phyloP scores from a whole-genome alignment of 2,329 filamentous ascomycete genomes.

The Lachnellula subtilissima region DNA sequence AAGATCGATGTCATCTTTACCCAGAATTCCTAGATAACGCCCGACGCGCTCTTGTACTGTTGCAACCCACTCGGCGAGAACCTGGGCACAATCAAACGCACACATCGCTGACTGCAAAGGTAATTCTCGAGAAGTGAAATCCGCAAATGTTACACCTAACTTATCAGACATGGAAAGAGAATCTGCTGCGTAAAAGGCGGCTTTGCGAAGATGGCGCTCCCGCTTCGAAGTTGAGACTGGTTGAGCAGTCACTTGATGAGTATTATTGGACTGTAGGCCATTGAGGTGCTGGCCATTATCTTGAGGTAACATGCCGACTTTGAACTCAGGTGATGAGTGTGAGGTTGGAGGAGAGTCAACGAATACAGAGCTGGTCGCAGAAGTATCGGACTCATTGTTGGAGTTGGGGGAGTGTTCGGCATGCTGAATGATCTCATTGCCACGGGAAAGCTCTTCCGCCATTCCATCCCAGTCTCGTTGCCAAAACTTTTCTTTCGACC shows the following conservation, averaged over 20 bases:
- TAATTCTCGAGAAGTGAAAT: conserved; percentile 77
- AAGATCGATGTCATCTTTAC: conserved; percentile 75
- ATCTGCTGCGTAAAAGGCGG: conserved; percentile 92
- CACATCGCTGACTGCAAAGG: conserved; percentile 89
- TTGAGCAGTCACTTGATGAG: conserved; percentile 24
- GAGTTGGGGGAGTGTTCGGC: conserved; percentile 55
- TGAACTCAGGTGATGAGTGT: conserved; percentile 41
- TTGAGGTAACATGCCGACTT: conserved; percentile 16
- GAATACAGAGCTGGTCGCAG: conserved; percentile 41
- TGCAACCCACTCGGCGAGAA: conserved; percentile 89
- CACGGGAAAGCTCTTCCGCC: conserved; percentile 77
- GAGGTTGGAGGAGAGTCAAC: conserved; percentile 50
- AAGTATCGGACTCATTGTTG: conserved; percentile 43
- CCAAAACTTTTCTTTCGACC: conserved; percentile 92
- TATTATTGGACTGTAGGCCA: conserved; percentile 23
- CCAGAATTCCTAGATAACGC: conserved; percentile 78
- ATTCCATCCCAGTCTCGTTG: conserved; percentile 89
- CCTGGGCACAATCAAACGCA: conserved; percentile 88
- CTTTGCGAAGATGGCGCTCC: conserved; percentile 84
- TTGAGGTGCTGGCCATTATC: conserved; percentile 25
- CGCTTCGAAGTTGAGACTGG: conserved; percentile 58
- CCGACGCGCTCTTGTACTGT: conserved; percentile 94
- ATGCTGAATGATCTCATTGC: conserved; percentile 70
- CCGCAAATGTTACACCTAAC: conserved; percentile 77
- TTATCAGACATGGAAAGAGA: conserved; percentile 85